A percentile compares a stretch with the other conserved stretches of the same genome.
phyloP scores from a whole-genome alignment of 331 rosid species.

The Quercus phellos region DNA sequence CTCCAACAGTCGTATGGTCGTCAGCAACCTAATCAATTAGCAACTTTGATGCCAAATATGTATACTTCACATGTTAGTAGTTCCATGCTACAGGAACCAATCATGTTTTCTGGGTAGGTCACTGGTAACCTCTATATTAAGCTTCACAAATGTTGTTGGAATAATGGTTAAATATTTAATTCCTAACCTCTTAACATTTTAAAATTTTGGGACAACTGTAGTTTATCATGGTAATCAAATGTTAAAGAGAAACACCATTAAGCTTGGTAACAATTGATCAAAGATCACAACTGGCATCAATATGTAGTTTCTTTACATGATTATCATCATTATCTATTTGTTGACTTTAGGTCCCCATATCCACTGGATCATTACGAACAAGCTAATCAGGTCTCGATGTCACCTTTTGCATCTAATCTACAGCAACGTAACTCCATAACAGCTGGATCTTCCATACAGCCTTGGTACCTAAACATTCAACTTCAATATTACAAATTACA shows the following conservation, averaged over 20 bases:
- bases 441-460: not conserved
- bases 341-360: conserved; percentile 3
- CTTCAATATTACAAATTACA: not conserved
- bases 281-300: not conserved
- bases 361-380: not conserved
- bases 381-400: not conserved
- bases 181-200: too few relatives aligned
- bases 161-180: too few relatives aligned
- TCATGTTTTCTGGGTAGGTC: not conserved
- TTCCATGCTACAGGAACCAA: not conserved
- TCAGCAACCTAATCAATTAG: not conserved
- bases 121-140: not conserved
- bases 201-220: too few relatives aligned
- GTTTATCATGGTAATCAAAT: too few relatives aligned
- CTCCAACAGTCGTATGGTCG: not conserved
- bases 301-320: not conserved
- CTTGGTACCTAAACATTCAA: not conserved
- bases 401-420: not conserved
- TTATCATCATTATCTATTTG: not conserved
- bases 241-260: not conserved
- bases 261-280: not conserved
- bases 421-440: not conserved
- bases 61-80: not conserved
- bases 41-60: not conserved
- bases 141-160: not conserved